phyloP scores from a whole-genome alignment of 192 early-diverging fungal genomes.

The Chytriomyces sp. region DNA sequence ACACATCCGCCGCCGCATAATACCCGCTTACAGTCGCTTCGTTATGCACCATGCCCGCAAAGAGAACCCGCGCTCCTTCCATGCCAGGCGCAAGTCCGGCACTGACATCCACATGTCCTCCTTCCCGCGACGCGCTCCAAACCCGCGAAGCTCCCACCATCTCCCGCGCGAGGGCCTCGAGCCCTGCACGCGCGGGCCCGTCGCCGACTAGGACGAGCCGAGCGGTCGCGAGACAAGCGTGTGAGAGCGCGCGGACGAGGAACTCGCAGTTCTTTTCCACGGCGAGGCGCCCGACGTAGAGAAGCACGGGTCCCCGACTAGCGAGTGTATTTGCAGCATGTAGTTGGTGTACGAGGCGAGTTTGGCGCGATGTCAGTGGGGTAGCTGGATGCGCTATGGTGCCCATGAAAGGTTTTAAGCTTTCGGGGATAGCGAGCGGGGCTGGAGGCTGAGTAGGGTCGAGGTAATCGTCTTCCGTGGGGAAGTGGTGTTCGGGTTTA shows the following conservation, averaged over 20 bases:
- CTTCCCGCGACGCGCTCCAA: constrained; percentile 10
- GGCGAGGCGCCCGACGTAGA: constrained; percentile 56
- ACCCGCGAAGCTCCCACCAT: constrained; percentile 40
- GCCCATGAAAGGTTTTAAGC: constrained; percentile 15
- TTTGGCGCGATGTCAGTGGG: constrained; percentile 20
- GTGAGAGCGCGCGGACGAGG: constrained; percentile 39
- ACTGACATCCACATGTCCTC: background rate
- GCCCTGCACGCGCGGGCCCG: constrained; percentile 38
- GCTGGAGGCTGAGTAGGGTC: constrained; percentile 8
- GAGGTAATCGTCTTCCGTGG: constrained; percentile 21
- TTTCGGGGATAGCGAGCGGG: constrained; percentile 21
- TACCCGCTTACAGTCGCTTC: constrained; percentile 39
- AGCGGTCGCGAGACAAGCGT: constrained; percentile 38
- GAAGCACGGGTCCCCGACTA: constrained; percentile 23
- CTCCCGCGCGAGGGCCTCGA: constrained; percentile 38
- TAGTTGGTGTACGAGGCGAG: constrained; percentile 14
- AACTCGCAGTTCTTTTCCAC: constrained; percentile 55
- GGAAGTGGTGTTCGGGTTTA: constrained; percentile 12
- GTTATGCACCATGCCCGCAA: constrained; percentile 51
- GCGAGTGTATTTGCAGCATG: constrained; percentile 11
- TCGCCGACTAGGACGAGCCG: constrained; percentile 54
- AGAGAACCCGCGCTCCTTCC: constrained; percentile 41
- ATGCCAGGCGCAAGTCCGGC: background rate
- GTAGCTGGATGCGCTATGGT: constrained; percentile 11
- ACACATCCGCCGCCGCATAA: constrained; percentile 50